A percentile compares a stretch with the other conserved stretches of the same genome.
Evolutionary conservation across 805 yeast species (phyloP).

Genomic region (Saccharomycopsis microspora): DNA sequence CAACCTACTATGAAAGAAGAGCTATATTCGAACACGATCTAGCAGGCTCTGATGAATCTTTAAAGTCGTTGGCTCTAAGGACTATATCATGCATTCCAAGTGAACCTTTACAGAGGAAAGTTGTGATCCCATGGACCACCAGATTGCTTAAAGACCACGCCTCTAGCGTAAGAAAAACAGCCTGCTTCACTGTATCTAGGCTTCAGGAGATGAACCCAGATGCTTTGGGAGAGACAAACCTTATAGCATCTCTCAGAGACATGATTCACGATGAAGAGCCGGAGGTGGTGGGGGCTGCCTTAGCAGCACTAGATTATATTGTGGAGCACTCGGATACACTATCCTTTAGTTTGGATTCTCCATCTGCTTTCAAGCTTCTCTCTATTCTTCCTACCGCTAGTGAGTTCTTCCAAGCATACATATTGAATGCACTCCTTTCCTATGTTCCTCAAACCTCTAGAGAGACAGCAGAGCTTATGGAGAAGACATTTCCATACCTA

Average conservation of each 20-base stretch:
- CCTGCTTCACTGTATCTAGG: constrained; percentile 59
- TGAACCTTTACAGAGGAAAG: constrained; percentile 31
- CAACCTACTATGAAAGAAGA: constrained; percentile 42
- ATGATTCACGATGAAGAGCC: constrained; percentile 47
- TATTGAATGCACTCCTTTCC: constrained; percentile 50
- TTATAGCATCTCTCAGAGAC: constrained; percentile 39
- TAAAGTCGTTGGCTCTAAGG: constrained; percentile 51
- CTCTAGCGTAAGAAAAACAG: constrained; percentile 54
- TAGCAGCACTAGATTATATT: constrained; percentile 55
- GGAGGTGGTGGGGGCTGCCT: constrained; percentile 59
- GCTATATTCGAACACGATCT: constrained; percentile 30
- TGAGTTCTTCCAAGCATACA: constrained; percentile 67
- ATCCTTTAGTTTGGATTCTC: constrained; percentile 24
- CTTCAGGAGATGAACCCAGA: constrained; percentile 44
- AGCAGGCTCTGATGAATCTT: constrained; percentile 20
- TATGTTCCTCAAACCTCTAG: constrained; percentile 48
- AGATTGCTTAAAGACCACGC: constrained; percentile 32
- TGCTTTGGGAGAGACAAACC: constrained; percentile 29
- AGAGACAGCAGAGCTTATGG: constrained; percentile 59
- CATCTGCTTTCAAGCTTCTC: neutral
- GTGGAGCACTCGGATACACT: constrained; percentile 42
- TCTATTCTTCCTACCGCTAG: constrained; percentile 19
- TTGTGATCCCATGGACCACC: constrained; percentile 24
- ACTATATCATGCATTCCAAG: constrained; percentile 51
- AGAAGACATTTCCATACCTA: constrained; percentile 52